Evolutionary conservation across 2,329 filamentous ascomycete species (phyloP).

Genomic region (Aureobasidium sp.): DNA sequence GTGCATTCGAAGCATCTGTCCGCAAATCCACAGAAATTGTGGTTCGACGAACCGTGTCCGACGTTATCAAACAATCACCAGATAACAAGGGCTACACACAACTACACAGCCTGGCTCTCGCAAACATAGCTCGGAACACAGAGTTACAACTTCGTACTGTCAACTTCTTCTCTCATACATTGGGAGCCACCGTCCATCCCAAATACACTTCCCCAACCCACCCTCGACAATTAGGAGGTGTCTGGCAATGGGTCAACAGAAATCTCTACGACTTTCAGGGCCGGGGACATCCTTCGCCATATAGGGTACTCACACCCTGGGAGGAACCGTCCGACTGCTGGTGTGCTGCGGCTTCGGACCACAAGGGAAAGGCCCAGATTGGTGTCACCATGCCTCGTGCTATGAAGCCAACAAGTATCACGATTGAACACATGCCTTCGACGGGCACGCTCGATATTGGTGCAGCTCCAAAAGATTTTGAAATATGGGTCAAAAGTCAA

Average conservation of each 20-base stretch:
- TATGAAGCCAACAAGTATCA: slow-evolving; percentile 35
- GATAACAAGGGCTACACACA: slow-evolving; percentile 19
- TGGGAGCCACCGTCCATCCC: slow-evolving; percentile 60
- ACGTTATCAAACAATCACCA: slow-evolving; percentile 12
- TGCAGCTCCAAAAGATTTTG: slow-evolving; percentile 37
- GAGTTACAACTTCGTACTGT: slow-evolving; percentile 36
- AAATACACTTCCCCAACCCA: slow-evolving; percentile 53
- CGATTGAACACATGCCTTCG: slow-evolving; percentile 42
- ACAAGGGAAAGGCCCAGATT: slow-evolving; percentile 55
- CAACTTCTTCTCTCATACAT: slow-evolving; percentile 65
- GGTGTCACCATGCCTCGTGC: slow-evolving; percentile 43
- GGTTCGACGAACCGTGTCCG: slow-evolving; percentile 2
- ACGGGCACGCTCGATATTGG: slow-evolving; percentile 33
- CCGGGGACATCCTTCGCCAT: slow-evolving; percentile 8
- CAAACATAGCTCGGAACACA: slow-evolving; percentile 25
- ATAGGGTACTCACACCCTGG: slow-evolving; percentile 60
- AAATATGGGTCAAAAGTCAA: slow-evolving; percentile 37
- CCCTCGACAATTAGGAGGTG: slow-evolving; percentile 2
- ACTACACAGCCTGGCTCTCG: slow-evolving; percentile 26
- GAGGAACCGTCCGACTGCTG: slow-evolving; percentile 79
- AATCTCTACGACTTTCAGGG: slow-evolving; percentile 1
- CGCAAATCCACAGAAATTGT: slow-evolving; percentile 2
- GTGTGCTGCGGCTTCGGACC: slow-evolving; percentile 55
- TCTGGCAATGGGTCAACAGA: slow-evolving; percentile 11
- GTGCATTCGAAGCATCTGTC: slow-evolving; percentile 15